These are phyloP conservation scores for Globisporangium camurandrum DNA, from an alignment of 352 stramenopile genomes.

Conservation along the genomic window DNA sequence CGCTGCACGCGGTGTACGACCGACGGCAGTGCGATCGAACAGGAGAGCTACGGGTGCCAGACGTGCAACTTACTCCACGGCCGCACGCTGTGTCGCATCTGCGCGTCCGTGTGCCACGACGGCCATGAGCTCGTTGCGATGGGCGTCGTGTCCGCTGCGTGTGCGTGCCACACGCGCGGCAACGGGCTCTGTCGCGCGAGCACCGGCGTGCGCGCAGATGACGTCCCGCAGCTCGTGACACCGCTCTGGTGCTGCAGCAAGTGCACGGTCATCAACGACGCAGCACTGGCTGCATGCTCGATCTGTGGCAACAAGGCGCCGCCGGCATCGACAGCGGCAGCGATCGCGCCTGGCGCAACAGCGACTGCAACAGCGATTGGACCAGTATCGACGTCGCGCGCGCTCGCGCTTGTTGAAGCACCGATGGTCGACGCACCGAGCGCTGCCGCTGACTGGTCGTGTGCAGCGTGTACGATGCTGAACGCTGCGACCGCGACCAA, in stretches of 20 bases:
- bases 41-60: conserved; percentile 76
- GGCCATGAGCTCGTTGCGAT: conserved; percentile 76
- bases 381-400: conserved; percentile 35
- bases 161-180: conserved; percentile 54
- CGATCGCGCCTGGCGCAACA: background rate
- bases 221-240: conserved; percentile 30
- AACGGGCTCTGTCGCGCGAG: conserved; percentile 47
- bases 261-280: conserved; percentile 76
- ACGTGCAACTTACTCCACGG: conserved; percentile 72
- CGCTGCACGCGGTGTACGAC: conserved; percentile 61
- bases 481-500: conserved; percentile 49
- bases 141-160: conserved; percentile 58
- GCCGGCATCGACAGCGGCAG: conserved; percentile 7
- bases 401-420: conserved; percentile 33
- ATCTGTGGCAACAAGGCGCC: conserved; percentile 52
- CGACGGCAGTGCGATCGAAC: conserved; percentile 73
- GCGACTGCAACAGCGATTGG: background rate
- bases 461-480: conserved; percentile 70
- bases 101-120: conserved; percentile 71
- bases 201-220: conserved; percentile 22
- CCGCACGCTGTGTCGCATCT: conserved; percentile 53
- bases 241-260: conserved; percentile 70
- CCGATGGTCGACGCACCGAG: conserved; percentile 9
- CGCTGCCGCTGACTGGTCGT: conserved; percentile 57
- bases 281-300: conserved; percentile 41